Evolutionary conservation across 352 stramenopile genomes (phyloP), one percentile per base, ranked within the genome.

Genomic region (Pythium angustatum): DNA sequence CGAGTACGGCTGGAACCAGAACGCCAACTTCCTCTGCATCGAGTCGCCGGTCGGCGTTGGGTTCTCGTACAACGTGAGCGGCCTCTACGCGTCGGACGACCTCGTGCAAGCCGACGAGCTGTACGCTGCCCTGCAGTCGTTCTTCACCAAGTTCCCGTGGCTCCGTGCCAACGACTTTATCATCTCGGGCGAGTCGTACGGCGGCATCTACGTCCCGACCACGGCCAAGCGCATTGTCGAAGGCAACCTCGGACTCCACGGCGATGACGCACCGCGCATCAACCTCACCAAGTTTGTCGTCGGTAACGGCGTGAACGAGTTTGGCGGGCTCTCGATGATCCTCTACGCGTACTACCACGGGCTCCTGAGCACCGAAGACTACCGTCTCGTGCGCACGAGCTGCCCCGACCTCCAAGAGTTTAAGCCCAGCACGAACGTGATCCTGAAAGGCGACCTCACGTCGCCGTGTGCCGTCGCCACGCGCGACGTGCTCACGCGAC

Each of bases 201-300:
- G 81, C 22, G 87, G 87, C 31, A 64, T 96, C 41, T 96, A 96
- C 64, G 78, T 92, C 17, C 83, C 81, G 0, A 87, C 72, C 21
- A 84, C 78, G 6, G 82, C 78, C 27, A 72, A 77, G 11, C 75
- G 68, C 5, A 88, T 91, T 51, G 64, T 91, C 15, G 69, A 84
- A 58, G 73, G 81, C 52, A 86, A 85, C 49, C 36, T 55, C n/a
- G n/a, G n/a, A n/a, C n/a, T n/a, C 15, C n/a, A 11, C 19, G 62
- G 51, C 10, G 54, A 60, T 21, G 58, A 71, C 14, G 43, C 57
- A 8, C 56, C 65, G 19, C 62, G 55, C 14, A 85, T 96, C 62
- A 83, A 90, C 31, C 68, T 98, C 24, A 90, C 88, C 66, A 96
- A 96, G 58, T 96, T 97, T 57, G 90, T 94, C 12, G 87, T 98